Conservation (phyloP, 805 yeast genomes). For the Nematodospora valgi region DNA sequence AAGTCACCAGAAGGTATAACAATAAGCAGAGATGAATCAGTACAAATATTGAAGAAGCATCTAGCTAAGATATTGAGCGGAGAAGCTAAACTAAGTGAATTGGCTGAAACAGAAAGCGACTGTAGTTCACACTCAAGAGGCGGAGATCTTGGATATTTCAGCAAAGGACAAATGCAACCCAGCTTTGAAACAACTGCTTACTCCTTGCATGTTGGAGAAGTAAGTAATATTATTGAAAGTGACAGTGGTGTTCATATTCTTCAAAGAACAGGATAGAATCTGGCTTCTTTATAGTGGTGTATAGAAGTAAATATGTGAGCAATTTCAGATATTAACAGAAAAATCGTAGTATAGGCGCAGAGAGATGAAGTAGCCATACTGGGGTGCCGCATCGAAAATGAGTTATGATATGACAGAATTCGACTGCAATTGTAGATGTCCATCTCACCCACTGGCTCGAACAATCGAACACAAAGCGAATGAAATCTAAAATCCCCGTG, state of each 20-base stretch:
- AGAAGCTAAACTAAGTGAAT: conserved; percentile 58
- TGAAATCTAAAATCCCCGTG: no score
- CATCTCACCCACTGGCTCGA: no score
- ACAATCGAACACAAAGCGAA: no score
- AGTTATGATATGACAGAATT: no score
- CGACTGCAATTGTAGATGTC: no score
- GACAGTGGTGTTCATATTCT: conserved; percentile 90
- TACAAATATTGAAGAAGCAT: conserved; percentile 54
- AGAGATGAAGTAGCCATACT: no score
- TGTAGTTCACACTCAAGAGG: conserved; percentile 82
- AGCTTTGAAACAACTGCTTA: conserved; percentile 87
- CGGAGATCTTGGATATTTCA: conserved; percentile 90
- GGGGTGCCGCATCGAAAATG: no score
- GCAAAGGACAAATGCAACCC: conserved; percentile 93
- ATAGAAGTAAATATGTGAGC: no score
- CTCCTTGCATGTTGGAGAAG: conserved; percentile 74
- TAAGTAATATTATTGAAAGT: conserved; percentile 79
- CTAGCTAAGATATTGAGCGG: conserved; percentile 62
- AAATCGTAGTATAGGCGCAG: no score
- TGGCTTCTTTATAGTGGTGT: no score
- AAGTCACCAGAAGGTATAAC: conserved; percentile 69
- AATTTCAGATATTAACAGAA: no score
- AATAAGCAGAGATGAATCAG: conserved; percentile 79
- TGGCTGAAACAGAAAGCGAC: conserved; percentile 84
- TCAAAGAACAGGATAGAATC: conserved; percentile 68